Evolutionary conservation across 164 flowering plant species (phyloP).

Genomic region (Vitis rotundifolia): DNA sequence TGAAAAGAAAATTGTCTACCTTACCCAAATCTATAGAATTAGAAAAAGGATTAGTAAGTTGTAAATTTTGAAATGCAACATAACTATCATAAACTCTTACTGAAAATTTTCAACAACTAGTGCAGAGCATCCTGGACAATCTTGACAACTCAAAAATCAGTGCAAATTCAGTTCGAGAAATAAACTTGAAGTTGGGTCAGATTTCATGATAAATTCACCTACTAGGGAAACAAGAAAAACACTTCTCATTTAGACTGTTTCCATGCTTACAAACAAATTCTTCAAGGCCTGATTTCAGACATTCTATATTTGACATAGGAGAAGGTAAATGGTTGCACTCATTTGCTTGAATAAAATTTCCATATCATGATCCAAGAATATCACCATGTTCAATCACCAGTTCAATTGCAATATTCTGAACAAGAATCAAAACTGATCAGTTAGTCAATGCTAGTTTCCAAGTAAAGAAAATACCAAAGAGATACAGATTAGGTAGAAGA

Average conservation of each 20-base stretch:
- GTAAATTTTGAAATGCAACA: neutral
- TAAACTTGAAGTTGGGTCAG: neutral
- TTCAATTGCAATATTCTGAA: constrained; percentile 65
- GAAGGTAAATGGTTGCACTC: constrained; percentile 26
- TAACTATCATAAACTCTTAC: neutral
- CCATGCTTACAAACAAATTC: constrained; percentile 71
- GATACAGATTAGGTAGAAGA: neutral
- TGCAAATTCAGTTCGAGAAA: neutral
- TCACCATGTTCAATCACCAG: constrained; percentile 40
- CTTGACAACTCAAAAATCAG: neutral
- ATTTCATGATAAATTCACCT: constrained; percentile 32
- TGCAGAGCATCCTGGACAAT: neutral
- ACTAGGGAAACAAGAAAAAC: constrained; percentile 53
- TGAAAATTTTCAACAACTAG: neutral
- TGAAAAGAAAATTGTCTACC: neutral
- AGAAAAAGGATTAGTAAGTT: neutral
- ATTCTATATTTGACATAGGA: constrained; percentile 46
- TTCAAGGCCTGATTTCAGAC: constrained; percentile 56
- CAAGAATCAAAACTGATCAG: constrained; percentile 13
- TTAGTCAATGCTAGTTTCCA: neutral
- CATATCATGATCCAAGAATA: constrained; percentile 25
- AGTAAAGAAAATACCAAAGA: neutral
- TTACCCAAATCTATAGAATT: neutral
- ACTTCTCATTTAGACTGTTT: constrained; percentile 36
- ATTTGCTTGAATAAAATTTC: constrained; percentile 38